These are phyloP conservation scores for Clohesyomyces aquaticus DNA, from an alignment of 495 filamentous ascomycete genomes.

Conservation along the genomic window DNA sequence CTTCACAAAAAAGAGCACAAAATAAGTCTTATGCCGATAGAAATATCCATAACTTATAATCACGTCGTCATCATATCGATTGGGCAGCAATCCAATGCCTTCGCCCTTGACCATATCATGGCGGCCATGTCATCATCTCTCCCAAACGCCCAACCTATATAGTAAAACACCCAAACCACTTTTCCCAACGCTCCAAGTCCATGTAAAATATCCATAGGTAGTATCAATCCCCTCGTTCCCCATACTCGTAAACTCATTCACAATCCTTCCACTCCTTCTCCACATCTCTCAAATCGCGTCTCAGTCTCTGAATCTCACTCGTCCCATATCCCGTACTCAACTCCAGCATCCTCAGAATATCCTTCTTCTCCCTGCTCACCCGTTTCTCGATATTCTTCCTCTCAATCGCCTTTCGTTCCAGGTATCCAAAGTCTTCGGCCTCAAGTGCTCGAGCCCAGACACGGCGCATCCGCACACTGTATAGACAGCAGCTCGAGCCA, in stretches of 20 bases:
- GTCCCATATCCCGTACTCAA: not conserved
- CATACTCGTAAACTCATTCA: slow-evolving; percentile 12
- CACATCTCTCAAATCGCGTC: slow-evolving; percentile 10
- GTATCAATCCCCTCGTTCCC: no score
- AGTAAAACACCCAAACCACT: not conserved
- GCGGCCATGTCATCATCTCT: no score
- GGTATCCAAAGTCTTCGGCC: slow-evolving; percentile 65
- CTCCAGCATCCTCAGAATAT: slow-evolving; percentile 33
- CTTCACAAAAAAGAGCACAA: no score
- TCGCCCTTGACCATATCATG: no score
- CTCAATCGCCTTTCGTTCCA: slow-evolving; percentile 74
- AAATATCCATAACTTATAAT: no score
- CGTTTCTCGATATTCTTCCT: slow-evolving; percentile 42
- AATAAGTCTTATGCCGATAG: no score
- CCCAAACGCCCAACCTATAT: not conserved
- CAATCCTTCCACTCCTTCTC: slow-evolving; percentile 30
- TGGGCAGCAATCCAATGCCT: no score
- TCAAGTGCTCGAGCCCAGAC: slow-evolving; percentile 64
- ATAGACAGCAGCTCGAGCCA: slow-evolving; percentile 70
- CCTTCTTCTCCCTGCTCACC: slow-evolving; percentile 38
- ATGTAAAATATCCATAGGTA: no score
- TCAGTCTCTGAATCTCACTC: slow-evolving; percentile 14
- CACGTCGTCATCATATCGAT: no score
- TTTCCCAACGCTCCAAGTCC: not conserved
- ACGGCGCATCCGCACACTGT: slow-evolving; percentile 72